Evolutionary conservation across 176 grass and related monocot species (phyloP), one percentile per base, ranked within the genome.

Genomic region (Aechmea fasciata): DNA sequence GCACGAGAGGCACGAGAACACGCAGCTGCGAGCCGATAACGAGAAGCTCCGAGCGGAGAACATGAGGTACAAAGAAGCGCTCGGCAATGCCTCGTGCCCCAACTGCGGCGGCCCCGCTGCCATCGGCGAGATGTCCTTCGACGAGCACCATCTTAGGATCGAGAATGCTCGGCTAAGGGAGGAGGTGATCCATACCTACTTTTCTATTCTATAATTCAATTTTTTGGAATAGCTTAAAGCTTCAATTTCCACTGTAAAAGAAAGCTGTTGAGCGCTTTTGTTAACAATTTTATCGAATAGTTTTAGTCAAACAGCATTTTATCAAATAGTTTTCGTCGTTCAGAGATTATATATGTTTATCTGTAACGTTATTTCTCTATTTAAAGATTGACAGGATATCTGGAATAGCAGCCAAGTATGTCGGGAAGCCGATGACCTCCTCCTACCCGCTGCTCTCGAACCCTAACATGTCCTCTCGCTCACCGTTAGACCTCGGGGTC

Each of bases 121-220:
- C 7, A 78, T 87, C 3, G 89, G 89, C 0, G 94, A 93, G 80
- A 99, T 99, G 94, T 93, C 89, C 64, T 90, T 88, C 29, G 90
- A 99, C 24, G 95, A 93, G 64, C 95, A 99, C 69, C 84, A 88
- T 12, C 84, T 99, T 13, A 73, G 87, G 53, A 19, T 99, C 1
- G 95, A 99, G 80, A 99, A 93, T 52, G 84, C 82, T 1, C 89
- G 87, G 57, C 87, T 99, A 25, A 81, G 78, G 0, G 95, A 93
- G 8, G 90, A 93, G 79, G 84, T 78, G 74, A 3, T 69, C 41
- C 49, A 48, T 18, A 49, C 49, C 22, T 49, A 69, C 10, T 17
- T 41, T 41, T 7, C 33, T 41, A 41, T 41, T 41, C 4, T 3
- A 6, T 0, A 41, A 41, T 41, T 41, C 5, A 41, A 7, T 41